Conservation (phyloP, 148 eudicot genomes). For the Salicornia ramosissima region DNA sequence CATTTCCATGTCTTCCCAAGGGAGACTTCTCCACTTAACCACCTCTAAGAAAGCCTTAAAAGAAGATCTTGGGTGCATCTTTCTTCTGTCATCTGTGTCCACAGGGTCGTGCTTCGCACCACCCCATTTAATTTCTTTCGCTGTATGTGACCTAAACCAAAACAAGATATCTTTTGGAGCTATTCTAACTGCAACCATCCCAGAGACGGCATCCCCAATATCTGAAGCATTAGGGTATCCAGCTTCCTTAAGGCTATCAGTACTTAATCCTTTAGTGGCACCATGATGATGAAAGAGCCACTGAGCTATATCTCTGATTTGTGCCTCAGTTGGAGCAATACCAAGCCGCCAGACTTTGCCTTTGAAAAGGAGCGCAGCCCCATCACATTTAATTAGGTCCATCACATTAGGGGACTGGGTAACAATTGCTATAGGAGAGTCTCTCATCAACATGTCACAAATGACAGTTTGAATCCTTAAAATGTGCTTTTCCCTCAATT, state of each 20-base stretch:
- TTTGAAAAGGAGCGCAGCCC: constrained; percentile 60
- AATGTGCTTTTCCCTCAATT: constrained; percentile 60
- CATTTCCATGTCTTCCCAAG: constrained; percentile 93
- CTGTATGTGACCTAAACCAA: constrained; percentile 82
- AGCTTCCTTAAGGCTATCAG: constrained; percentile 81
- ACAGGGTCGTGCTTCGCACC: constrained; percentile 80
- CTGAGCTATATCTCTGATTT: constrained; percentile 48
- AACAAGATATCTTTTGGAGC: constrained; percentile 55
- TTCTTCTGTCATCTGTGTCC: constrained; percentile 63
- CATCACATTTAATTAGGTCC: constrained; percentile 84
- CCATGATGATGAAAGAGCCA: constrained; percentile 75
- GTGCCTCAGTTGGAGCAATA: constrained; percentile 55
- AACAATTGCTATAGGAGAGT: constrained; percentile 57
- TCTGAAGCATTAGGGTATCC: constrained; percentile 62
- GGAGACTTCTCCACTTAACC: constrained; percentile 68
- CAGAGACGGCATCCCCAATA: constrained; percentile 69
- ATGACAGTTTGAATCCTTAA: constrained; percentile 70
- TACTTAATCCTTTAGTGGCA: constrained; percentile 64
- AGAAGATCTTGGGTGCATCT: constrained; percentile 85
- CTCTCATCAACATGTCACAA: constrained; percentile 85
- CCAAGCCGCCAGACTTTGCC: constrained; percentile 59
- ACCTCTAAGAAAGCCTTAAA: constrained; percentile 77
- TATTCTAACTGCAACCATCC: constrained; percentile 74
- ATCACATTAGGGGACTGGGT: constrained; percentile 79
- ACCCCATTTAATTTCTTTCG: constrained; percentile 80